A percentile compares a stretch with the other conserved stretches of the same genome.
These are phyloP conservation scores for Corynespora cassiicola DNA, from an alignment of 2,329 filamentous ascomycete species.

Conservation along the genomic window DNA sequence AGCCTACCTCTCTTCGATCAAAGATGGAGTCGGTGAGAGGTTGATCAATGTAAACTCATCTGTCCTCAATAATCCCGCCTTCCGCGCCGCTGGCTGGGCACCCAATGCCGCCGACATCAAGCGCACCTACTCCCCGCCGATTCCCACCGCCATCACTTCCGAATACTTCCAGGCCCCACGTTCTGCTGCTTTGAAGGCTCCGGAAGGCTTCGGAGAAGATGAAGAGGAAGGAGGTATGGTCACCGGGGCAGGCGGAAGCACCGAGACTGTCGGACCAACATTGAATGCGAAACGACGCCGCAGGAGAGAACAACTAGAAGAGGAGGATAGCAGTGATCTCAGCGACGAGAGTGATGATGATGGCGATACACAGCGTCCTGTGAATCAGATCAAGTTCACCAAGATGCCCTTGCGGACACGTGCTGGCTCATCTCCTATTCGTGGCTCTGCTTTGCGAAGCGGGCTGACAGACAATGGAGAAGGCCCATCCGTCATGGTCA, in stretches of 20 bases:
- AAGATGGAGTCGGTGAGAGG: slow-evolving; percentile 84
- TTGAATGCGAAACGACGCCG: slow-evolving; percentile 70
- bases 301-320: slow-evolving; percentile 76
- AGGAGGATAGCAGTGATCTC: slow-evolving; percentile 84
- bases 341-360: slow-evolving; percentile 87
- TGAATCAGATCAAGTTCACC: slow-evolving; percentile 91
- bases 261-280: slow-evolving; percentile 72
- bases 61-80: slow-evolving; percentile 79
- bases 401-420: slow-evolving; percentile 91
- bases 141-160: slow-evolving; percentile 80
- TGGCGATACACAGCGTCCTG: slow-evolving; percentile 67
- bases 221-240: slow-evolving; percentile 76
- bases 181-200: slow-evolving; percentile 60
- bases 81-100: slow-evolving; percentile 83
- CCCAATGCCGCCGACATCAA: slow-evolving; percentile 77
- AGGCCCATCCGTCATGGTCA: slow-evolving; percentile 58
- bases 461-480: slow-evolving; percentile 61
- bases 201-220: slow-evolving; percentile 68
- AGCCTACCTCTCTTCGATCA: slow-evolving; percentile 79
- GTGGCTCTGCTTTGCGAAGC: slow-evolving; percentile 57
- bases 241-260: slow-evolving; percentile 67
- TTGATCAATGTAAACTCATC: slow-evolving; percentile 81
- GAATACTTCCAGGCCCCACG: slow-evolving; percentile 81
- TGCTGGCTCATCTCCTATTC: slow-evolving; percentile 84
- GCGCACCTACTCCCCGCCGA: slow-evolving; percentile 84